Percentiles rank a stretch among this genome's conserved stretches.
These are phyloP conservation scores for Trypethelium eluteriae DNA, from an alignment of 495 filamentous ascomycete species.

Conservation along the genomic window DNA sequence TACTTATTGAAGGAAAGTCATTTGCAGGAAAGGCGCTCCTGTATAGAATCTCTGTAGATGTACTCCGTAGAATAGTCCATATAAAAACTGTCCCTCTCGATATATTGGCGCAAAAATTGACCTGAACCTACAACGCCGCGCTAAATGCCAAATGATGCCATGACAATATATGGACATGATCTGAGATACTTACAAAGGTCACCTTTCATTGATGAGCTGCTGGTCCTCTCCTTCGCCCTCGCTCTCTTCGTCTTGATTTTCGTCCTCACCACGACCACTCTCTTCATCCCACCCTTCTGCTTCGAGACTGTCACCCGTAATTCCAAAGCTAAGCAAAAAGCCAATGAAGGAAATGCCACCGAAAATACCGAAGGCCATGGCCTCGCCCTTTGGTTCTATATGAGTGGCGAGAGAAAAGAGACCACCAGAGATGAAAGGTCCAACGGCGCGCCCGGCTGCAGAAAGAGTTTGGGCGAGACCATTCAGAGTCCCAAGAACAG, in stretches of 20 bases:
- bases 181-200: neutral
- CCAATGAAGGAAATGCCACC: conserved; percentile 68
- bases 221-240: conserved; percentile 21
- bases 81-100: neutral
- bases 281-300: conserved; percentile 54
- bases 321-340: conserved; percentile 65
- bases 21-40: too few species aligned
- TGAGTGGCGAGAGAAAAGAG: conserved; percentile 67
- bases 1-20: too few species aligned
- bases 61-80: too few species aligned
- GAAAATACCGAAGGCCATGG: conserved; percentile 74
- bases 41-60: too few species aligned
- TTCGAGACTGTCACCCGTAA: conserved; percentile 54
- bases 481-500: conserved; percentile 81
- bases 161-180: neutral
- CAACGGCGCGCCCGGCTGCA: conserved; percentile 79
- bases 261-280: conserved; percentile 22
- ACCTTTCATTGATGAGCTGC: neutral
- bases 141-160: neutral
- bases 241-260: conserved; percentile 45
- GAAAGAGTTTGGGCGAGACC: conserved; percentile 91
- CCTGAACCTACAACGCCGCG: conserved; percentile 7
- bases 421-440: conserved; percentile 78
- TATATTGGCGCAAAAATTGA: neutral
- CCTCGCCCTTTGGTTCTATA: conserved; percentile 73